Percentiles rank a stretch among this genome's conserved stretches.
These are phyloP conservation scores for Pyrenophora seminiperda DNA, from an alignment of 2,329 filamentous ascomycete species.

Conservation along the genomic window DNA sequence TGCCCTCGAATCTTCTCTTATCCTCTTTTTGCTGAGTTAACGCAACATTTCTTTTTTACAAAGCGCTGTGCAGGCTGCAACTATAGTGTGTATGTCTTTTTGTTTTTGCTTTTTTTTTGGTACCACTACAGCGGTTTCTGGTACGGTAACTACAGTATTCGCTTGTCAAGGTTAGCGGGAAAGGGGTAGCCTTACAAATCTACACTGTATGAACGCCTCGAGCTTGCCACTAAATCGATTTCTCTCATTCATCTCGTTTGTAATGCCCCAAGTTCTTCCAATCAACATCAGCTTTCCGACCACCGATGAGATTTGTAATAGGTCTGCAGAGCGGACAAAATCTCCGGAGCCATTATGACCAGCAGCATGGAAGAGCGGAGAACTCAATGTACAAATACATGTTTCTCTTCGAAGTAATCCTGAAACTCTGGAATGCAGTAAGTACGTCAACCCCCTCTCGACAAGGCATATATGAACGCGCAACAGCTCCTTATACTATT, in stretches of 20 bases:
- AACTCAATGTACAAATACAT: conserved; percentile 60
- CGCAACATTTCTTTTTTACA: conserved; percentile 50
- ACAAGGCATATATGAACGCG: no score
- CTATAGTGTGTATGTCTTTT: no score
- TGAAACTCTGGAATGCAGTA: conserved; percentile 61
- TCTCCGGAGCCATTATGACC: conserved; percentile 60
- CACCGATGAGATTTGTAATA: conserved; percentile 65
- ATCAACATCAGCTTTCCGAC: conserved; percentile 68
- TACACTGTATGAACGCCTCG: conserved; percentile 55
- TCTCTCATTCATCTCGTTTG: conserved; percentile 42
- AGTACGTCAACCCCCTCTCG: no score
- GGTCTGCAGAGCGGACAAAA: conserved; percentile 63
- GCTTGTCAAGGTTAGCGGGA: conserved; percentile 64
- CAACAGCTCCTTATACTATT: no score
- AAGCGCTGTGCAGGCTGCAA: conserved; percentile 50
- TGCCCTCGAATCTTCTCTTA: conserved; percentile 43
- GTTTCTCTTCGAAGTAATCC: conserved; percentile 59
- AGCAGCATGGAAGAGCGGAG: conserved; percentile 66
- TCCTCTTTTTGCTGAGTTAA: conserved; percentile 49
- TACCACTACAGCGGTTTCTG: conserved; percentile 63
- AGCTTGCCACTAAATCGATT: conserved; percentile 52
- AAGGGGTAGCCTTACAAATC: conserved; percentile 66
- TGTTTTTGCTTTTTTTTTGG: conserved; percentile 64
- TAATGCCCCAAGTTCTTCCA: conserved; percentile 52
- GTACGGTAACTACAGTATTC: no score